These are phyloP conservation scores for Salix caprea DNA, from an alignment of 345 rosid species.

Conservation along the genomic window DNA sequence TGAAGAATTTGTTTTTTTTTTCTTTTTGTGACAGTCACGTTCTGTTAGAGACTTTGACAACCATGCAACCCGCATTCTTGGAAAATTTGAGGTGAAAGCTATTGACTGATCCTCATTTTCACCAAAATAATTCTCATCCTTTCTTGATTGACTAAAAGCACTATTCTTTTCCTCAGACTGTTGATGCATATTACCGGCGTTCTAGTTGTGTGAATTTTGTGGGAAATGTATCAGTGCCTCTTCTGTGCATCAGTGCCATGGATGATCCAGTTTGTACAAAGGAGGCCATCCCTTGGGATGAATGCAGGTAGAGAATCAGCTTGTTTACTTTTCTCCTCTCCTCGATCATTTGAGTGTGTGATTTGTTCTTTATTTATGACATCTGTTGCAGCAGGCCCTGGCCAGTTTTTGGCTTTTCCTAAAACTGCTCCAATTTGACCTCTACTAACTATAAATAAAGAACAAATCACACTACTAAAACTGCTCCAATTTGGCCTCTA, in stretches of 20 bases:
- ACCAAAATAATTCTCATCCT: neutral
- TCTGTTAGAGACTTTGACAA: slow-evolving; percentile 32
- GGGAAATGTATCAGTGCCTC: slow-evolving; percentile 35
- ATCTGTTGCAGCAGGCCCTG: too few relatives aligned
- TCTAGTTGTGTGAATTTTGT: slow-evolving; percentile 23
- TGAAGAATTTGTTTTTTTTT: neutral
- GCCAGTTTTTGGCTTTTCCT: too few relatives aligned
- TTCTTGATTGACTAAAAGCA: slow-evolving; percentile 2
- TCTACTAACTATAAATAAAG: too few relatives aligned
- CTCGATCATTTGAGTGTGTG: neutral
- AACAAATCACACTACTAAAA: too few relatives aligned
- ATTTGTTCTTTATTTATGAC: neutral
- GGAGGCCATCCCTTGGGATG: slow-evolving; percentile 45
- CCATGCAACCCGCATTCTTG: slow-evolving; percentile 30
- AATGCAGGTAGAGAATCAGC: slow-evolving; percentile 26
- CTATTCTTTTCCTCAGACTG: slow-evolving; percentile 25
- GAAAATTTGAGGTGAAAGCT: slow-evolving; percentile 33
- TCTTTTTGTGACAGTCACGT: slow-evolving; percentile 21
- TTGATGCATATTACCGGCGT: slow-evolving; percentile 36
- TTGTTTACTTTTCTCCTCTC: neutral
- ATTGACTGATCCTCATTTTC: neutral
- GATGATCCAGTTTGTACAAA: slow-evolving; percentile 42
- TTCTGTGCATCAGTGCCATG: slow-evolving; percentile 33
- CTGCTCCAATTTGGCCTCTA: too few relatives aligned
- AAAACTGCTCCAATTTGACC: too few relatives aligned